Conservation (phyloP, 257 asterid genomes). For the Capsicum chinense region DNA sequence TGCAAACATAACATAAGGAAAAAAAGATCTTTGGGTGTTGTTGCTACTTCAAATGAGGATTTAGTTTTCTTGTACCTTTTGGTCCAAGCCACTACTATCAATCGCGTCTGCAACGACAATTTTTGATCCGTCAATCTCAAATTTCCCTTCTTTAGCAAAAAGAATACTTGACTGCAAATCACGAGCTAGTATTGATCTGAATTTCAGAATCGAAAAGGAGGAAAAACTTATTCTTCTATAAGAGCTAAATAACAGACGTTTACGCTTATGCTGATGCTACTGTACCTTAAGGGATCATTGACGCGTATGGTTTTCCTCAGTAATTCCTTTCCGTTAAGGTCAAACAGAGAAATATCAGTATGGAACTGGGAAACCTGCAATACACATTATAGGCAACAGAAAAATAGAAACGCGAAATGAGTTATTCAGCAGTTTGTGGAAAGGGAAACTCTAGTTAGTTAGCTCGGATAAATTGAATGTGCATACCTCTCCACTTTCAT, state of each 20-base stretch:
- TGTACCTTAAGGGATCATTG: conserved; percentile 80
- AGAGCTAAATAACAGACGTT: background rate
- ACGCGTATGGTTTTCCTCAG: conserved; percentile 82
- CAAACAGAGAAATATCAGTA: conserved; percentile 77
- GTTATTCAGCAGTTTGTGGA: background rate
- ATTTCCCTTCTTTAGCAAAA: conserved; percentile 80
- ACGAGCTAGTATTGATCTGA: conserved; percentile 91
- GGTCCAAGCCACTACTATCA: conserved; percentile 80
- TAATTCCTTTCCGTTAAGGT: conserved; percentile 81
- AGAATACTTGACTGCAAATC: conserved; percentile 83
- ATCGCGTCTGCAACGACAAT: conserved; percentile 64
- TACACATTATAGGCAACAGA: conserved; percentile 37
- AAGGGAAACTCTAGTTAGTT: background rate
- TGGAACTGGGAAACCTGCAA: conserved; percentile 76
- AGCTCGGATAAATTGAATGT: background rate
- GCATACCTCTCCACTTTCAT: conserved; percentile 84
- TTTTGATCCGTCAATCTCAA: conserved; percentile 71
- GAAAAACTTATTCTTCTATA: background rate
- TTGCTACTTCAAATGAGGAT: background rate
- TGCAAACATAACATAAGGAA: conserved; percentile 22
- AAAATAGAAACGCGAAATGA: conserved; percentile 31
- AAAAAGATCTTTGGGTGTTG: background rate
- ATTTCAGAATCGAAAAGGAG: conserved; percentile 19
- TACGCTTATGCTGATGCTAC: conserved; percentile 64
- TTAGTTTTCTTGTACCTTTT: conserved; percentile 57